Evolutionary conservation across 805 yeast species (phyloP).

Genomic region (Komagataella populi): DNA sequence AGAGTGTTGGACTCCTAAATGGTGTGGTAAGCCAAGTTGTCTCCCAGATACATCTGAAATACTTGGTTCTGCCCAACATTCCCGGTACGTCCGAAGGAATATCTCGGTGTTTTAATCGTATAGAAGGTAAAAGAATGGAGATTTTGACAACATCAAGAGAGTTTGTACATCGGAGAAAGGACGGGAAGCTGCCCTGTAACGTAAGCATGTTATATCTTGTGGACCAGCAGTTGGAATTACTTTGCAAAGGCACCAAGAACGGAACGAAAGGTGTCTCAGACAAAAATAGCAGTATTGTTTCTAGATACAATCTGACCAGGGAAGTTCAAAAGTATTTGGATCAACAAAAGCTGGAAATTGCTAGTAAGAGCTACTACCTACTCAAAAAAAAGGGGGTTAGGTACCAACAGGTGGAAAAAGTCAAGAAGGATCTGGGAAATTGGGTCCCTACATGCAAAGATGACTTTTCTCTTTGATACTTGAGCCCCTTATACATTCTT

Average conservation of each 20-base stretch:
- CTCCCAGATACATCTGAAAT: slow-evolving; percentile 25
- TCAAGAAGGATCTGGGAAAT: slow-evolving; percentile 20
- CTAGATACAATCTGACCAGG: not conserved
- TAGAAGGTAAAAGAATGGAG: not conserved
- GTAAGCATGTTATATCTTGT: slow-evolving; percentile 15
- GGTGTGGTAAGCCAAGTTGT: slow-evolving; percentile 24
- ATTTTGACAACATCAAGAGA: slow-evolving; percentile 6
- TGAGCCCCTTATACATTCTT: not conserved
- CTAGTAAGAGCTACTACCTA: not conserved
- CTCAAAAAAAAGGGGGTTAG: slow-evolving; percentile 13
- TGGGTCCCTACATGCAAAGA: slow-evolving; percentile 35
- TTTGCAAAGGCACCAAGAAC: slow-evolving; percentile 47
- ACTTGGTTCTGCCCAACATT: slow-evolving; percentile 31
- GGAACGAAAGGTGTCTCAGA: slow-evolving; percentile 19
- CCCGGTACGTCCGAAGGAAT: slow-evolving; percentile 17
- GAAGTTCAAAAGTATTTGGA: not conserved
- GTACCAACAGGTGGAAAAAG: slow-evolving; percentile 13
- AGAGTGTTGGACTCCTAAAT: slow-evolving; percentile 40
- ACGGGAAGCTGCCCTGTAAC: slow-evolving; percentile 9
- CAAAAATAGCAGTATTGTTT: not conserved
- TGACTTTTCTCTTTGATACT: slow-evolving; percentile 16
- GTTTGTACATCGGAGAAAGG: slow-evolving; percentile 4
- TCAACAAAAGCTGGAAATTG: not conserved
- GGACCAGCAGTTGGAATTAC: slow-evolving; percentile 17
- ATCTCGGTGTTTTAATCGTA: slow-evolving; percentile 25